Percentiles rank a stretch among this genome's conserved stretches.
Evolutionary conservation across 495 filamentous ascomycete genomes (phyloP).

Genomic region (Penicillium crystallinum): DNA sequence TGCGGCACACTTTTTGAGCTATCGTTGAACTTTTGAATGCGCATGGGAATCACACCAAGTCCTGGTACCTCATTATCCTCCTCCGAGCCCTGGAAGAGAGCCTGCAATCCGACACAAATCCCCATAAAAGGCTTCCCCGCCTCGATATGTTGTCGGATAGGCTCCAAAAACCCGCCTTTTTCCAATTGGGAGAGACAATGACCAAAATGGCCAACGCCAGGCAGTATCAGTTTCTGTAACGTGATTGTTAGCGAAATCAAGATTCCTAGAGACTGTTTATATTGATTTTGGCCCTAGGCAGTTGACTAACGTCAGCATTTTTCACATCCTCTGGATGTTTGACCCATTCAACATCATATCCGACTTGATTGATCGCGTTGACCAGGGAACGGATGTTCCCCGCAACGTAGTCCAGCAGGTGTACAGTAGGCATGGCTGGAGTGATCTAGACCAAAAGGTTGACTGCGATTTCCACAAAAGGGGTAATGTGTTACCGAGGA

Average conservation of each 20-base stretch:
- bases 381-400: conserved; percentile 93
- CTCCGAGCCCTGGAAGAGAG: conserved; percentile 76
- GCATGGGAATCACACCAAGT: conserved; percentile 65
- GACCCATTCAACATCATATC: conserved; percentile 92
- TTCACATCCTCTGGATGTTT: conserved; percentile 74
- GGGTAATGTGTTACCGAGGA: background rate
- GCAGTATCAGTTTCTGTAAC: conserved; percentile 76
- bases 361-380: conserved; percentile 93
- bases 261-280: background rate
- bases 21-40: conserved; percentile 71
- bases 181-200: conserved; percentile 84
- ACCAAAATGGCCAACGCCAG: conserved; percentile 95
- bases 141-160: conserved; percentile 72
- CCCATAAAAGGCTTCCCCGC: conserved; percentile 95
- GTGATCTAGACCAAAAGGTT: background rate
- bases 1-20: conserved; percentile 84
- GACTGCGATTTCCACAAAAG: background rate
- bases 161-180: conserved; percentile 71
- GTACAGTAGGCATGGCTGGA: conserved; percentile 74
- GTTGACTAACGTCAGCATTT: conserved; percentile 66
- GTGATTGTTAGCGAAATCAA: conserved; percentile 17
- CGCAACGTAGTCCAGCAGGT: conserved; percentile 81
- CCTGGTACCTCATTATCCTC: conserved; percentile 69
- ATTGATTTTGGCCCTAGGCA: background rate
- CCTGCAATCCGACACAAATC: conserved; percentile 93